Evolutionary conservation across 2,329 filamentous ascomycete genomes (phyloP).

Genomic region (Apiospora arundinis): DNA sequence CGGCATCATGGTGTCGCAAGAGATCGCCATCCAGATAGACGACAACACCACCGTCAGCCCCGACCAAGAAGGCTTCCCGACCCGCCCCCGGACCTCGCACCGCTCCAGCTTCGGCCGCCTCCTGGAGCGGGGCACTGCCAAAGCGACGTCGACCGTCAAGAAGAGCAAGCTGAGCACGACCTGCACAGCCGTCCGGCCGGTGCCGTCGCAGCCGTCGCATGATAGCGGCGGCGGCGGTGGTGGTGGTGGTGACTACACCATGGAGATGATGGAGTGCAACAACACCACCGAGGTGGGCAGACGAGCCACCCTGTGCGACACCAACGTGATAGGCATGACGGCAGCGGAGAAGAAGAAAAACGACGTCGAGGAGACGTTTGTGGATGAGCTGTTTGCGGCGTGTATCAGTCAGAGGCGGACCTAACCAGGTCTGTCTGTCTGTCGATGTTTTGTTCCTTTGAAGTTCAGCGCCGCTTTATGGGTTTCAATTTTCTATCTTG

Average conservation of each 20-base stretch:
- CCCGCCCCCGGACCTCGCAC: neutral
- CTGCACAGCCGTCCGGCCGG: neutral
- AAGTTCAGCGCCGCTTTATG: neutral
- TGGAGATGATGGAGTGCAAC: neutral
- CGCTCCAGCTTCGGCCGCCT: slow-evolving; percentile 1
- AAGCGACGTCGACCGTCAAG: neutral
- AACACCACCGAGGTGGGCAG: neutral
- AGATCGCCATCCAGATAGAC: slow-evolving; percentile 46
- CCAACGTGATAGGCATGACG: neutral
- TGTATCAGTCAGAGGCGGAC: neutral
- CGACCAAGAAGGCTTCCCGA: neutral
- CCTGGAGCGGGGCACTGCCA: neutral
- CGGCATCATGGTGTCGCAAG: slow-evolving; percentile 68
- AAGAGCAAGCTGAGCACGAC: neutral
- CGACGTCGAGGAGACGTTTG: neutral
- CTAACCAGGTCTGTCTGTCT: neutral
- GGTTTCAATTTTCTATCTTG: neutral
- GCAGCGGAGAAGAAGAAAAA: neutral
- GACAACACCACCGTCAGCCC: neutral
- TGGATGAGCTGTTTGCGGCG: neutral
- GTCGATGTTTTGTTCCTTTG: neutral
- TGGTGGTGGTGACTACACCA: too few relatives aligned
- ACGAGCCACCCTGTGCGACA: neutral
- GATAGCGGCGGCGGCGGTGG: too few relatives aligned
- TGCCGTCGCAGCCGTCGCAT: neutral